Evolutionary conservation across 148 eudicot genomes (phyloP).

Genomic region (Chenopodium quinoa): DNA sequence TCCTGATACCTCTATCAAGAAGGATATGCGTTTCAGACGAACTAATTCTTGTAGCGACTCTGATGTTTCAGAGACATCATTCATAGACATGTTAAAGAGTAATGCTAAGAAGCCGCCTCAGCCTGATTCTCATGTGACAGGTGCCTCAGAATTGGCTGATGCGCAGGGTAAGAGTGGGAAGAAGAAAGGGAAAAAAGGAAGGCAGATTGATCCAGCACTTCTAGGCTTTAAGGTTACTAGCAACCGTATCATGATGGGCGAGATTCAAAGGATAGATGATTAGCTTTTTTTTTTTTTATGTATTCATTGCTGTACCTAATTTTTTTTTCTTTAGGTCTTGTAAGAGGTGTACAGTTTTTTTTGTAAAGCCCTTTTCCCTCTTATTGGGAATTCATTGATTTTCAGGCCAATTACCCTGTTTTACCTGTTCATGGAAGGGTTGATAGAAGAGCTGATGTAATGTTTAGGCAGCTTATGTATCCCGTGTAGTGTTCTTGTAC

Average conservation of each 20-base stretch:
- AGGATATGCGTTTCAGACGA: slow-evolving; percentile 63
- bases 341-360: slow-evolving; percentile 38
- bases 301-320: slow-evolving; percentile 1
- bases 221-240: slow-evolving; percentile 95
- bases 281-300: slow-evolving; percentile 14
- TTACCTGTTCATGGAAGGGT: slow-evolving; percentile 13
- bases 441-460: slow-evolving; percentile 18
- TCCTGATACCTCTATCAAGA: slow-evolving; percentile 38
- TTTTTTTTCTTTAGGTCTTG: not conserved
- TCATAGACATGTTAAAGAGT: slow-evolving; percentile 88
- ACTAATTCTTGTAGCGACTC: slow-evolving; percentile 73
- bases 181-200: slow-evolving; percentile 89
- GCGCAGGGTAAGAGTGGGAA: slow-evolving; percentile 57
- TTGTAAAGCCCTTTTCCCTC: slow-evolving; percentile 25
- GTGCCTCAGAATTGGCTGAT: slow-evolving; percentile 45
- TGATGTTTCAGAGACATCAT: slow-evolving; percentile 76
- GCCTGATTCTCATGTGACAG: slow-evolving; percentile 35
- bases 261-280: slow-evolving; percentile 86
- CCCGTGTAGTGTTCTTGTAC: slow-evolving; percentile 26
- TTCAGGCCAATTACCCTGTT: slow-evolving; percentile 14
- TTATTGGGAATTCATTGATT: slow-evolving; percentile 8
- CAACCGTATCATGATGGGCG: slow-evolving; percentile 96
- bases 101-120: slow-evolving; percentile 63
- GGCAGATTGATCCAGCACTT: slow-evolving; percentile 87
- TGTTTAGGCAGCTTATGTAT: slow-evolving; percentile 19